phyloP scores from a whole-genome alignment of 2,329 filamentous ascomycete species.

The Chrysosporium queenslandicum region DNA sequence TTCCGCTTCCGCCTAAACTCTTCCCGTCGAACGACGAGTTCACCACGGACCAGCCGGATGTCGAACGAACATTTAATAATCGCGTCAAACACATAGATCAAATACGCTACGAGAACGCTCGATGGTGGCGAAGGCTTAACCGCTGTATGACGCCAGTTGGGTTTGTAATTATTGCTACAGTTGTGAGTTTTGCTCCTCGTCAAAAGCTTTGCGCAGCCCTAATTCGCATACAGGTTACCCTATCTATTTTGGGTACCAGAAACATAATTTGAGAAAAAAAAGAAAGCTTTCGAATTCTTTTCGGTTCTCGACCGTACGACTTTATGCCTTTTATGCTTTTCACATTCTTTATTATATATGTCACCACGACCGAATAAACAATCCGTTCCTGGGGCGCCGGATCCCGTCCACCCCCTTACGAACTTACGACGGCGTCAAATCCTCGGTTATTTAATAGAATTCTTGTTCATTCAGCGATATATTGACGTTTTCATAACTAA shows the following conservation, averaged over 20 bases:
- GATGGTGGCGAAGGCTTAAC: slow-evolving; percentile 56
- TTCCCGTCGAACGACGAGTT: slow-evolving; percentile 44
- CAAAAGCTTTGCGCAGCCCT: neutral
- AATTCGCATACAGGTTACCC: slow-evolving; percentile 14
- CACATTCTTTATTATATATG: slow-evolving; percentile 2
- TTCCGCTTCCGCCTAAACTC: slow-evolving; percentile 58
- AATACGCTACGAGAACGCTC: slow-evolving; percentile 48
- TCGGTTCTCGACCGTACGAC: slow-evolving; percentile 8
- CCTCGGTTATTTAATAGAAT: slow-evolving; percentile 9
- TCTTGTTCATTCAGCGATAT: slow-evolving; percentile 10
- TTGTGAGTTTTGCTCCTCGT: slow-evolving; percentile 37
- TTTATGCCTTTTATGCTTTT: slow-evolving; percentile 10
- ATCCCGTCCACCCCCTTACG: slow-evolving; percentile 5
- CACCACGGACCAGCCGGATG: slow-evolving; percentile 23
- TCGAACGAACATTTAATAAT: slow-evolving; percentile 38
- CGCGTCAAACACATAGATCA: slow-evolving; percentile 39
- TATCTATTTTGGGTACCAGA: slow-evolving; percentile 16
- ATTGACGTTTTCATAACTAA: slow-evolving; percentile 12
- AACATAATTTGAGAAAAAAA: slow-evolving; percentile 13
- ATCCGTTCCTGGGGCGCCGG: slow-evolving; percentile 8
- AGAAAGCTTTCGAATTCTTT: slow-evolving; percentile 8
- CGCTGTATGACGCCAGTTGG: slow-evolving; percentile 52
- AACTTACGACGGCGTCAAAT: slow-evolving; percentile 14
- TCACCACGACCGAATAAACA: slow-evolving; percentile 7
- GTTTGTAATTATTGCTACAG: slow-evolving; percentile 44